phyloP scores from a whole-genome alignment of 768 basidiomycete species.

The Tubosaeta sp. region DNA sequence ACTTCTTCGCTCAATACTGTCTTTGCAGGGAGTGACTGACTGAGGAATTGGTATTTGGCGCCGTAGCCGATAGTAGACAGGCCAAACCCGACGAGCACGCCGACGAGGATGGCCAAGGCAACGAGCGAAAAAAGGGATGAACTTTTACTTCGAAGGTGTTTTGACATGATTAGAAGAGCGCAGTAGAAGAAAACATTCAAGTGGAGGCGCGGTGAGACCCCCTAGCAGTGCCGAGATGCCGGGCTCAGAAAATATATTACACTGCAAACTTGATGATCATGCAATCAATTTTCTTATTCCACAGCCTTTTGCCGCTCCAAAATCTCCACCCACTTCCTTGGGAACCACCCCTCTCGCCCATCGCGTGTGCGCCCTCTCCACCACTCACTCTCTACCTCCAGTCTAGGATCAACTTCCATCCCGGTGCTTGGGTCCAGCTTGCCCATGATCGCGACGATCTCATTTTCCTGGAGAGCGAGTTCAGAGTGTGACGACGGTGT shows the following conservation, averaged over 20 bases:
- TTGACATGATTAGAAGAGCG: slow-evolving; percentile 6
- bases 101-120: slow-evolving; percentile 20
- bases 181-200: neutral
- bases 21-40: slow-evolving; percentile 12
- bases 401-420: slow-evolving; percentile 60
- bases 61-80: slow-evolving; percentile 15
- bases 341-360: slow-evolving; percentile 94
- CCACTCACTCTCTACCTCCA: slow-evolving; percentile 71
- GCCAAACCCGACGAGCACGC: slow-evolving; percentile 26
- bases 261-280: neutral
- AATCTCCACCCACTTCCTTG: slow-evolving; percentile 80
- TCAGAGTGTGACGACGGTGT: slow-evolving; percentile 71
- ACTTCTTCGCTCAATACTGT: slow-evolving; percentile 10
- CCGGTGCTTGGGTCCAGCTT: slow-evolving; percentile 72
- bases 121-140: slow-evolving; percentile 10
- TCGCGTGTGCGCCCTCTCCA: slow-evolving; percentile 93
- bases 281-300: slow-evolving; percentile 40
- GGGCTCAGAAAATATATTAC: too few relatives aligned
- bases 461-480: slow-evolving; percentile 77
- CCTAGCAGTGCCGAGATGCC: too few relatives aligned
- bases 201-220: too few relatives aligned
- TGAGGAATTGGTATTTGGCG: slow-evolving; percentile 14
- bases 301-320: slow-evolving; percentile 43
- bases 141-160: neutral
- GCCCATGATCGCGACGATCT: slow-evolving; percentile 89